Percentiles rank a stretch among this genome's conserved stretches.
Evolutionary conservation across 257 asterid genomes (phyloP).

Genomic region (Salvia miltiorrhiza): DNA sequence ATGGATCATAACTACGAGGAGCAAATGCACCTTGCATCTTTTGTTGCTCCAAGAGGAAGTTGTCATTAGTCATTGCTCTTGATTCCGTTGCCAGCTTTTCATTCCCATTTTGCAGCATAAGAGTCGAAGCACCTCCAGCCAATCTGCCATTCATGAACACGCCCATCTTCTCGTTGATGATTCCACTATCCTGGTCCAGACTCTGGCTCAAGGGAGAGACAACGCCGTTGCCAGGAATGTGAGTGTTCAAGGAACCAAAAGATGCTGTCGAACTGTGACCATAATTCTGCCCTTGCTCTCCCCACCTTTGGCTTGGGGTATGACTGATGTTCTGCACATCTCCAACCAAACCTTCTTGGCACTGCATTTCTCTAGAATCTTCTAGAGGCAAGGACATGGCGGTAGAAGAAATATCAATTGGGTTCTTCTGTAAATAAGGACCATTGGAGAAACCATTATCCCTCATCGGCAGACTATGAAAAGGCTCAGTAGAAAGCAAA

Average conservation of each 20-base stretch:
- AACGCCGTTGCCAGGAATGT: constrained; percentile 27
- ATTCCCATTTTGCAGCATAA: constrained; percentile 38
- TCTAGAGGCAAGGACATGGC: constrained; percentile 39
- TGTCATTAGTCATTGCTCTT: constrained; percentile 43
- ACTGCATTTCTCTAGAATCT: constrained; percentile 45
- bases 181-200: constrained; percentile 34
- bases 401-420: constrained; percentile 41
- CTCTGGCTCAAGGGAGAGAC: constrained; percentile 34
- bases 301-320: constrained; percentile 41
- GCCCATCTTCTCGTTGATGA: constrained; percentile 39
- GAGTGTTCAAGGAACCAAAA: constrained; percentile 37
- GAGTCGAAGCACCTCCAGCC: constrained; percentile 42
- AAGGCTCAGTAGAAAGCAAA: constrained; percentile 40
- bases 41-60: constrained; percentile 49
- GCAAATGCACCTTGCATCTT: constrained; percentile 45
- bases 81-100: constrained; percentile 33
- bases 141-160: constrained; percentile 41
- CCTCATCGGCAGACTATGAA: constrained; percentile 46
- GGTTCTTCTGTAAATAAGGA: constrained; percentile 36
- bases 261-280: constrained; percentile 33
- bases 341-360: constrained; percentile 40
- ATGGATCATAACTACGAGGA: constrained; percentile 52
- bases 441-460: constrained; percentile 33
- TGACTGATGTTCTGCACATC: constrained; percentile 37
- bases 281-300: constrained; percentile 37